A percentile compares a stretch with the other conserved stretches of the same genome.
phyloP scores from a whole-genome alignment of 2,329 filamentous ascomycete species.

The Aspergillus flavus region DNA sequence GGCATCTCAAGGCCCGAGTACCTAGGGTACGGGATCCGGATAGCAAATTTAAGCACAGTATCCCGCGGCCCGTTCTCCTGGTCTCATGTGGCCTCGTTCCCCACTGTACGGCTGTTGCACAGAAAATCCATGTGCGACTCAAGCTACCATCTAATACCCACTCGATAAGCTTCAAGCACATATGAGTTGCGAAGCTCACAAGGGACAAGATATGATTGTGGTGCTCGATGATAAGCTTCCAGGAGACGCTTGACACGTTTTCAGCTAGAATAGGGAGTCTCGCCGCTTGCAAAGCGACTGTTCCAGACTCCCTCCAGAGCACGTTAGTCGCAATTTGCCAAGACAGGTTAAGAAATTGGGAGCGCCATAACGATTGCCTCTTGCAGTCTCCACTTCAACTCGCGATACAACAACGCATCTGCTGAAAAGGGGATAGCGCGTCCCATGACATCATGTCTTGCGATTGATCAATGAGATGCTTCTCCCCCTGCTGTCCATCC shows the following conservation, averaged over 20 bases:
- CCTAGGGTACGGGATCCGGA: background rate
- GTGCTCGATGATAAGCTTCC: background rate
- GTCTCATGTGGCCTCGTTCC: background rate
- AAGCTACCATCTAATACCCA: background rate
- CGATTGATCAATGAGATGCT: background rate
- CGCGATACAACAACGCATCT: background rate
- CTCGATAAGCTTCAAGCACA: background rate
- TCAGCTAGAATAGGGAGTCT: background rate
- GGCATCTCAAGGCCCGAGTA: background rate
- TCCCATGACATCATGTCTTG: background rate
- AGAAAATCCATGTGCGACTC: background rate
- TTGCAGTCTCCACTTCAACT: background rate
- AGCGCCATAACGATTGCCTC: background rate
- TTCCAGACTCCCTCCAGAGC: background rate
- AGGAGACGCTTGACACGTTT: background rate
- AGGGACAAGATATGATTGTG: background rate
- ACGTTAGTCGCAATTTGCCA: background rate
- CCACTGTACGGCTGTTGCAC: background rate
- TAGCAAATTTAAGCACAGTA: background rate
- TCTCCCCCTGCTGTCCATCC: background rate
- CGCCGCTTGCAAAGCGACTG: background rate
- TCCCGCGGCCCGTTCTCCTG: background rate
- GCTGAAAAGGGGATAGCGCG: background rate
- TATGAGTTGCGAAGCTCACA: background rate
- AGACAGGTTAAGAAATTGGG: background rate